Evolutionary conservation across 805 yeast genomes (phyloP).

Genomic region (Pichia deserticola): DNA sequence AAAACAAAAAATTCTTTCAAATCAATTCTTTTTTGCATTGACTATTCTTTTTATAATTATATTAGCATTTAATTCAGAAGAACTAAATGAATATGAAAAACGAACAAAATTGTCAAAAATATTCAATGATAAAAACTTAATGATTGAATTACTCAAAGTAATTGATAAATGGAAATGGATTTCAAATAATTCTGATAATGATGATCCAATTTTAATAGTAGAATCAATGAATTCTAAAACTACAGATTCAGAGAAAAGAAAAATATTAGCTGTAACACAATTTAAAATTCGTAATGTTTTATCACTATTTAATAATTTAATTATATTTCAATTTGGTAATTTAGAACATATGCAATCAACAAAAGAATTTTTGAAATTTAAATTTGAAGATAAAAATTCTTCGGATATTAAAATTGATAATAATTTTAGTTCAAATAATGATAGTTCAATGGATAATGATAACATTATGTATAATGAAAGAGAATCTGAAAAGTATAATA

Average conservation of each 20-base stretch:
- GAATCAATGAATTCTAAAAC: slow-evolving; percentile 9
- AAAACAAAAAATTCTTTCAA: slow-evolving; percentile 15
- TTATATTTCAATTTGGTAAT: slow-evolving; percentile 60
- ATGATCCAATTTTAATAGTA: slow-evolving; percentile 10
- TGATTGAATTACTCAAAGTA: slow-evolving; percentile 38
- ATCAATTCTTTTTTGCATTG: slow-evolving; percentile 24
- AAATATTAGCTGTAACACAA: slow-evolving; percentile 15
- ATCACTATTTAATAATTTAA: slow-evolving; percentile 43
- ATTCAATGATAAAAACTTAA: slow-evolving; percentile 28
- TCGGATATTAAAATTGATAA: background rate
- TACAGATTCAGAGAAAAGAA: slow-evolving; percentile 18
- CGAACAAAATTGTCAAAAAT: slow-evolving; percentile 3
- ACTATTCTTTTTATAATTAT: slow-evolving; percentile 22
- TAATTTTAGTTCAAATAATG: background rate
- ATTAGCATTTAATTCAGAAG: slow-evolving; percentile 9
- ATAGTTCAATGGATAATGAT: background rate
- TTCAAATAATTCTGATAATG: slow-evolving; percentile 19
- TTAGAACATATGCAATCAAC: slow-evolving; percentile 31
- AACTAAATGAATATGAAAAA: slow-evolving; percentile 7
- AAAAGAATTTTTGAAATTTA: slow-evolving; percentile 38
- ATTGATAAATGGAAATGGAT: slow-evolving; percentile 66
- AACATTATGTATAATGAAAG: background rate
- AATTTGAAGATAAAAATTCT: slow-evolving; percentile 24
- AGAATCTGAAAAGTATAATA: slow-evolving; percentile 16
- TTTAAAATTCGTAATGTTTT: slow-evolving; percentile 52